A percentile compares a stretch with the other conserved stretches of the same genome.
Conservation (phyloP, 768 basidiomycete genomes). For the Dacryopinax primogenitus region DNA sequence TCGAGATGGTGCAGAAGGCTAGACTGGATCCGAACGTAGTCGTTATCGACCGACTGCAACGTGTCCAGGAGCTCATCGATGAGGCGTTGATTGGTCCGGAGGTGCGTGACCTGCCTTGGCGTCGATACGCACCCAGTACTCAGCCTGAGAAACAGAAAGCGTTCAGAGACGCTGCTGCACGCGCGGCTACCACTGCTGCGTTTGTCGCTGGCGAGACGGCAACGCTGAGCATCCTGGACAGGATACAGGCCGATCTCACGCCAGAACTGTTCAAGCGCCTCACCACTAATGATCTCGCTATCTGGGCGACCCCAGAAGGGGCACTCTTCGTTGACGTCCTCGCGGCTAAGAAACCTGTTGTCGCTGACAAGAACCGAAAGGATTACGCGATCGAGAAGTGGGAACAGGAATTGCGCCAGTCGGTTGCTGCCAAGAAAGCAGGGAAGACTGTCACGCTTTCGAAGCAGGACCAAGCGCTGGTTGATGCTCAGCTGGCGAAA, state of each 20-base stretch:
- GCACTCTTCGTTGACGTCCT: constrained; percentile 68
- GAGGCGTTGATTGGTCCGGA: constrained; percentile 37
- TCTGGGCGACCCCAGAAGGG: constrained; percentile 81
- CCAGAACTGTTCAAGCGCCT: constrained; percentile 45
- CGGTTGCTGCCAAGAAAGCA: constrained; percentile 64
- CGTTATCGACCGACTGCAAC: constrained; percentile 39
- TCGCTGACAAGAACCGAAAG: constrained; percentile 57
- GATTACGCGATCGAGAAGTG: constrained; percentile 82
- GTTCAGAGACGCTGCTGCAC: constrained; percentile 44
- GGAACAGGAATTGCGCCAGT: constrained; percentile 87
- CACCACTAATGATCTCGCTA: constrained; percentile 59
- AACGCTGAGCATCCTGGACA: constrained; percentile 56
- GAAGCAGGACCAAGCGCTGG: constrained; percentile 73
- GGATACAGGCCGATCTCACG: constrained; percentile 54
- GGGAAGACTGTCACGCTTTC: constrained; percentile 40
- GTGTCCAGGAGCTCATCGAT: constrained; percentile 39
- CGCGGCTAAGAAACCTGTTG: constrained; percentile 41
- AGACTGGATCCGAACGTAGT: constrained; percentile 52
- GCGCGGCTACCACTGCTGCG: constrained; percentile 58
- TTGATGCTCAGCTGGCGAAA: constrained; percentile 70
- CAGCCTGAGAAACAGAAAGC: not conserved
- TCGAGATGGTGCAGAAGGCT: constrained; percentile 64
- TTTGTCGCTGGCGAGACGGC: constrained; percentile 64
- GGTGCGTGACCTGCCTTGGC: constrained; percentile 26
- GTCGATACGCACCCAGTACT: not conserved